These are phyloP conservation scores for Diaporthe vexans DNA, from an alignment of 2,329 filamentous ascomycete genomes.

Conservation along the genomic window DNA sequence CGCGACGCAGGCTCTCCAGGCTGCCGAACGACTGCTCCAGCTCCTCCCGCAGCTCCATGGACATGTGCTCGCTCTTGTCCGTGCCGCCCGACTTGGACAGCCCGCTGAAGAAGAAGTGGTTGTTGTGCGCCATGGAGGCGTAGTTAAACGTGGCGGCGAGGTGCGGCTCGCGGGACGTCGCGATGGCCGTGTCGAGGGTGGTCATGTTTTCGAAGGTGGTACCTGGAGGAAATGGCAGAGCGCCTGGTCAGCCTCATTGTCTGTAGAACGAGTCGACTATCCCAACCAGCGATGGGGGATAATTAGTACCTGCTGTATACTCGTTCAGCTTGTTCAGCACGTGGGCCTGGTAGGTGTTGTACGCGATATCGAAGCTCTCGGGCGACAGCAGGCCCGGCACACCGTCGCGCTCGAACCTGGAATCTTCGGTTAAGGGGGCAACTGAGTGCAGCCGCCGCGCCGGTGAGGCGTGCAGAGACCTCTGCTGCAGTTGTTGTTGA, in stretches of 20 bases:
- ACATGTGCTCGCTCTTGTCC: conserved; percentile 60
- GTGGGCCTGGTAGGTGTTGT: conserved; percentile 84
- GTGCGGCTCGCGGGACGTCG: conserved; percentile 83
- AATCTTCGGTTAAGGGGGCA: conserved; percentile 62
- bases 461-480: conserved; percentile 39
- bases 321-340: conserved; percentile 83
- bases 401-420: conserved; percentile 56
- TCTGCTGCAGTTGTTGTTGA: conserved; percentile 48
- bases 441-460: conserved; percentile 55
- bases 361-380: conserved; percentile 81
- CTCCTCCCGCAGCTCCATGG: conserved; percentile 63
- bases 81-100: conserved; percentile 52
- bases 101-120: conserved; percentile 82
- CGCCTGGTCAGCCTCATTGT: conserved; percentile 30
- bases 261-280: background rate
- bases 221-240: conserved; percentile 59
- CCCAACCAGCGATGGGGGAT: background rate
- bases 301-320: conserved; percentile 75
- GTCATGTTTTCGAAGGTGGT: conserved; percentile 73
- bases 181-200: conserved; percentile 77
- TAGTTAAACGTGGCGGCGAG: conserved; percentile 91
- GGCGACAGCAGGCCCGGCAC: conserved; percentile 80
- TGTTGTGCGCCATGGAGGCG: conserved; percentile 97
- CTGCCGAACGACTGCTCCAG: conserved; percentile 83
- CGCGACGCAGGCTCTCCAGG: conserved; percentile 83